These are phyloP conservation scores for Phytophthora nicotianae DNA, from an alignment of 352 stramenopile species.

Conservation along the genomic window DNA sequence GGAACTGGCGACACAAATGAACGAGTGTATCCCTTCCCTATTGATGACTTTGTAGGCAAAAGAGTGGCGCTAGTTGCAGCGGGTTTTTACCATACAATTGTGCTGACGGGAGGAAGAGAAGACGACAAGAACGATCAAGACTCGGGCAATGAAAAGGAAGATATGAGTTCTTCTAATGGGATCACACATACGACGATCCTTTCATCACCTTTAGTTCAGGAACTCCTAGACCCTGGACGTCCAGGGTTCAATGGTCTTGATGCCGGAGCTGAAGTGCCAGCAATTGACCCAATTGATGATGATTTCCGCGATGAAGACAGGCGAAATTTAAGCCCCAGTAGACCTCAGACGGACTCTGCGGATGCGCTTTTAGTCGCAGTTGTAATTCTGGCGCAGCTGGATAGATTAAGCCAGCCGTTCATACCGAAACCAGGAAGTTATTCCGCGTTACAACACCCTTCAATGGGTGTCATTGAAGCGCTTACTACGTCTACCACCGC, in stretches of 20 bases:
- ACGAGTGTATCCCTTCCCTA: constrained; percentile 79
- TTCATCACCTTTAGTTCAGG: constrained; percentile 14
- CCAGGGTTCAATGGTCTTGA: neutral
- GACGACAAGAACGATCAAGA: constrained; percentile 48
- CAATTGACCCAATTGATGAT: constrained; percentile 37
- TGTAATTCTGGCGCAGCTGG: constrained; percentile 80
- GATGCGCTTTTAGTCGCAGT: constrained; percentile 50
- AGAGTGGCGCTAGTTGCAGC: constrained; percentile 87
- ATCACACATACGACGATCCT: constrained; percentile 24
- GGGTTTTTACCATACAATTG: constrained; percentile 94
- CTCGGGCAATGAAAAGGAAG: constrained; percentile 10
- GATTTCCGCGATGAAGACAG: constrained; percentile 60
- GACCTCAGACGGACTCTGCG: neutral
- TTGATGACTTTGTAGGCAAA: constrained; percentile 92
- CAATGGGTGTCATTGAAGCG: constrained; percentile 24
- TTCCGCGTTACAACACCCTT: constrained; percentile 37
- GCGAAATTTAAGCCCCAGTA: constrained; percentile 3
- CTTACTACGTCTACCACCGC: constrained; percentile 13
- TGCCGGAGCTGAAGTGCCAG: constrained; percentile 20
- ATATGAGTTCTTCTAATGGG: constrained; percentile 10
- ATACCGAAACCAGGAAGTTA: constrained; percentile 43
- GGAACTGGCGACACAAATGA: constrained; percentile 92
- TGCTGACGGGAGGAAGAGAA: constrained; percentile 84
- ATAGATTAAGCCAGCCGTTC: constrained; percentile 64
- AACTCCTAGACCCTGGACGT: constrained; percentile 17